Percentiles rank a stretch among this genome's conserved stretches.
phyloP scores from a whole-genome alignment of 192 early-diverging fungal species.

The Powellomyces hirtus region DNA sequence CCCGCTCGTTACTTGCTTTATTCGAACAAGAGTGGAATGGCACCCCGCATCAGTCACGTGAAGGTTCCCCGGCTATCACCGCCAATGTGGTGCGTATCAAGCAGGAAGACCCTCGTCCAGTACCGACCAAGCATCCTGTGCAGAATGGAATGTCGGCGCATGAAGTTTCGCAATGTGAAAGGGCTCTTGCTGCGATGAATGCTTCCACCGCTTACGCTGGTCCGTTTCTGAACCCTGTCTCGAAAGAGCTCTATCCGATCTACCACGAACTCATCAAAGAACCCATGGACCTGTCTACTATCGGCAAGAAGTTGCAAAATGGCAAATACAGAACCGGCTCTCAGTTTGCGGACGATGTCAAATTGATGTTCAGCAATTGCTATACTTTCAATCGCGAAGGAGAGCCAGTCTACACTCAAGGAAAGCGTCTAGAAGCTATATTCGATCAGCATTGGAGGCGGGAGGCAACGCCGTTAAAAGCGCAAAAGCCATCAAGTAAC shows the following conservation, averaged over 20 bases:
- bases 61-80: neutral
- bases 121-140: neutral
- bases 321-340: constrained; percentile 53
- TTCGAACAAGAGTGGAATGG: constrained; percentile 67
- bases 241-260: constrained; percentile 48
- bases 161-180: neutral
- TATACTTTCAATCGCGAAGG: constrained; percentile 58
- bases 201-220: neutral
- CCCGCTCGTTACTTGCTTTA: constrained; percentile 47
- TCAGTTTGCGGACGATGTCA: constrained; percentile 68
- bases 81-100: neutral
- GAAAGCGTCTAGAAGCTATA: constrained; percentile 29
- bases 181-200: neutral
- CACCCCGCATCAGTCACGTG: neutral
- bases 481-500: neutral
- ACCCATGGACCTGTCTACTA: constrained; percentile 86
- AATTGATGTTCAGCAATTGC: constrained; percentile 54
- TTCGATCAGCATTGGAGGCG: constrained; percentile 34
- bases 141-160: neutral
- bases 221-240: neutral
- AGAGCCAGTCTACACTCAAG: constrained; percentile 36
- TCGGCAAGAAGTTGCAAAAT: constrained; percentile 63
- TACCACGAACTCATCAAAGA: constrained; percentile 83
- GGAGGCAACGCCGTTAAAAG: neutral
- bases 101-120: neutral